Percentiles rank a stretch among this genome's conserved stretches.
Conservation (phyloP, 306 rosid species). For the Begonia loranthoides region DNA sequence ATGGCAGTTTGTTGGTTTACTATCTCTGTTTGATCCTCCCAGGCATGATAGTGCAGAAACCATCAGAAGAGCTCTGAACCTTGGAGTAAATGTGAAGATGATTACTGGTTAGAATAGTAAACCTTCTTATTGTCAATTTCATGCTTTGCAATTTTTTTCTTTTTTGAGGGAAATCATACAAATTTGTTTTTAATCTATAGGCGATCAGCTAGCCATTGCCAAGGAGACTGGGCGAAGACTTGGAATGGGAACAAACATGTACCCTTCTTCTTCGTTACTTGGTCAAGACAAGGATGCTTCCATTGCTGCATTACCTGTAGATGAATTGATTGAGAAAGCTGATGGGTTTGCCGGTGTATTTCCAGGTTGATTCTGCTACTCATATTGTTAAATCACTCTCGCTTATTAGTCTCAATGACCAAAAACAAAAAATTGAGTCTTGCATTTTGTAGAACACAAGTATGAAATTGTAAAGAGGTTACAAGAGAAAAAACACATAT, state of each 20-base stretch:
- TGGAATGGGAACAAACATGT: slow-evolving; percentile 99
- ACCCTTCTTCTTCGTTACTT: slow-evolving; percentile 90
- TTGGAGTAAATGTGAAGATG: slow-evolving; percentile 98
- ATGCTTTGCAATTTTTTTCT: background rate
- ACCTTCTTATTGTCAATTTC: background rate
- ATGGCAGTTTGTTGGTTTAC: slow-evolving; percentile 86
- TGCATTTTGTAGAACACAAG: slow-evolving; percentile 64
- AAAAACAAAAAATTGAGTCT: background rate
- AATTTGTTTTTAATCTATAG: slow-evolving; percentile 21
- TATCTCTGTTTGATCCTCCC: slow-evolving; percentile 96
- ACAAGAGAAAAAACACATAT: slow-evolving; percentile 90
- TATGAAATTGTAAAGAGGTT: slow-evolving; percentile 92
- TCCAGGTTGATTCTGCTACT: slow-evolving; percentile 47
- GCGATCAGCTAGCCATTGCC: slow-evolving; percentile 95
- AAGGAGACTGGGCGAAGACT: slow-evolving; percentile 98
- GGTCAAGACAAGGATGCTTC: slow-evolving; percentile 79
- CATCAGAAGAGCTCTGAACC: slow-evolving; percentile 90
- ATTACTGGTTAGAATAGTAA: slow-evolving; percentile 54
- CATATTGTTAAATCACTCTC: background rate
- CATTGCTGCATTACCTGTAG: slow-evolving; percentile 65
- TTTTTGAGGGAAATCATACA: background rate
- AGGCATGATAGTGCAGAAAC: slow-evolving; percentile 99
- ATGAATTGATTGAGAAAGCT: slow-evolving; percentile 94
- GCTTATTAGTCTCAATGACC: background rate
- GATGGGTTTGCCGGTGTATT: slow-evolving; percentile 99